phyloP scores from a whole-genome alignment of 768 basidiomycete genomes.

The Lentinula lateritia region DNA sequence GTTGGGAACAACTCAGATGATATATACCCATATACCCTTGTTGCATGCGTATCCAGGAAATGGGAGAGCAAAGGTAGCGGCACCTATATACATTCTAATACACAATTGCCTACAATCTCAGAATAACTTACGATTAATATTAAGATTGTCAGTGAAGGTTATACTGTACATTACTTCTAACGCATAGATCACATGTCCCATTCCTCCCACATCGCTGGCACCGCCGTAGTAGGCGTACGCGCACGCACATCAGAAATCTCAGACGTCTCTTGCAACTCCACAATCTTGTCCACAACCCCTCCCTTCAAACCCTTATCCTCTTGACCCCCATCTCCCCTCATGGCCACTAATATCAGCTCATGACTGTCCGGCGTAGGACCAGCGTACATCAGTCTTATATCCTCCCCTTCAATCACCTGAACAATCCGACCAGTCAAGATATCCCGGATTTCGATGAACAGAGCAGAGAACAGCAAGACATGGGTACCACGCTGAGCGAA shows the following conservation, averaged over 20 bases:
- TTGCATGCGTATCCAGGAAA: too few relatives aligned
- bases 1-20: conserved; percentile 14
- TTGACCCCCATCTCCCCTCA: conserved; percentile 49
- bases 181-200: conserved; percentile 53
- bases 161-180: background rate
- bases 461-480: conserved; percentile 66
- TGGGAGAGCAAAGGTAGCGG: too few relatives aligned
- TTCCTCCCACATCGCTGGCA: conserved; percentile 56
- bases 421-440: conserved; percentile 59
- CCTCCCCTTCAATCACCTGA: conserved; percentile 76
- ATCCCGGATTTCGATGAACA: conserved; percentile 73
- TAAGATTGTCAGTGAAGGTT: background rate
- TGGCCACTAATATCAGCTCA: conserved; percentile 54
- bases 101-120: too few relatives aligned
- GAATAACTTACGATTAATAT: background rate
- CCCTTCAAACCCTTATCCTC: conserved; percentile 45
- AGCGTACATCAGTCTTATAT: conserved; percentile 61
- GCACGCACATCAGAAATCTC: conserved; percentile 41
- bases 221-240: conserved; percentile 19
- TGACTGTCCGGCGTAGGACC: conserved; percentile 25
- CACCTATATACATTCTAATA: too few relatives aligned
- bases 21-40: too few relatives aligned
- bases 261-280: conserved; percentile 65
- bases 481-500: conserved; percentile 59
- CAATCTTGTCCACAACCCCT: conserved; percentile 56